Evolutionary conservation across 331 rosid species (phyloP), one percentile per base, ranked within the genome.

Genomic region (Pyracantha coccinea): DNA sequence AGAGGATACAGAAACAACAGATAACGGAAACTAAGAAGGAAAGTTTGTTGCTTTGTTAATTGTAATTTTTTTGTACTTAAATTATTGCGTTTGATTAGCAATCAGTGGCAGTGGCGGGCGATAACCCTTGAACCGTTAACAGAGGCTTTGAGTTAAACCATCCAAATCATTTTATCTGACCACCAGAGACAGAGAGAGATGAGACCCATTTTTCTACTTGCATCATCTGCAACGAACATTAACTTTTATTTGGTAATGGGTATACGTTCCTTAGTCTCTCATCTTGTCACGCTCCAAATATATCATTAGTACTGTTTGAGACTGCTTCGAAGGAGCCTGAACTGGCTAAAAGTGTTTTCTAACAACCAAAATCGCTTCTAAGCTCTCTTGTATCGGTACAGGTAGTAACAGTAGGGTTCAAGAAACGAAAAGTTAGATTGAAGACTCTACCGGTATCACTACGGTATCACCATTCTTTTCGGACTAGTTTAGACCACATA

Each of bases 1-100:
- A 0, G 97, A 87, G 64, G 96, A 90, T 71, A 76, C 76, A 0
- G 87, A 84, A 66, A 63, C 78, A 55, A 33, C 72, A 8, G 79
- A 83, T 65, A 82, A 78, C 79, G 29, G 31, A 19, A 75, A 61
- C 62, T 79, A 52, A 61, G 17, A 19, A 19, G 29, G 19, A 15
- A 63, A 63, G 13, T 3, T 23, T 11, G 32, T 59, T 60, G 29
- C n/a, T 60, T 60, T 13, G 28, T 63, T 24, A 3, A 27, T 25
- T 14, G 20, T 61, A 58, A 27, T 61, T 15, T 10, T 2, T 25
- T 15, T 3, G 3, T 9, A 25, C 17, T 17, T 50, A 50, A 17
- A 50, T 20, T 57, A 9, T 21, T 11, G 14, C 62, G 44, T 63
- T 19, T 63, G 11, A 3, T 17, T 17, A 2, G 24, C 20, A 2